Conservation (phyloP, 2,329 filamentous ascomycete species). For the Sclerotinia minor region DNA sequence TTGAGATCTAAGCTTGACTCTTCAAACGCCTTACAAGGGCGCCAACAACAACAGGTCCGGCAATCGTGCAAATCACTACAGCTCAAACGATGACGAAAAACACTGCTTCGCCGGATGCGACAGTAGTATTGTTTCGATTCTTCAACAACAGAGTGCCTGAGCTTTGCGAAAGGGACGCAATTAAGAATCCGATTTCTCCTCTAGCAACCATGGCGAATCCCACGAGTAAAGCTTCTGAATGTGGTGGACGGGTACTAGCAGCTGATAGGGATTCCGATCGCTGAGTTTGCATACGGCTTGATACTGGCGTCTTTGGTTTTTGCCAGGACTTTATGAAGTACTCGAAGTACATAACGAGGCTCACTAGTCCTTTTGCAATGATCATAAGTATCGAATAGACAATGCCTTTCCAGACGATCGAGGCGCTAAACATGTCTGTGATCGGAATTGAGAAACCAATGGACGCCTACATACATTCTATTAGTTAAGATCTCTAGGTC, state of each 20-base stretch:
- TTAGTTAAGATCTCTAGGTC: not conserved
- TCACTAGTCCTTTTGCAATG: constrained; percentile 60
- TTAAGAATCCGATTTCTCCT: constrained; percentile 79
- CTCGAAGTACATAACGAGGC: constrained; percentile 42
- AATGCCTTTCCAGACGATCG: constrained; percentile 69
- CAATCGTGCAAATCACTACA: constrained; percentile 55
- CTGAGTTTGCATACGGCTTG: not conserved
- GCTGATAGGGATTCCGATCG: not conserved
- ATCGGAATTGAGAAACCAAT: constrained; percentile 81
- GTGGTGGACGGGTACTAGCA: constrained; percentile 29
- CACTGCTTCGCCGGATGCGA: constrained; percentile 41
- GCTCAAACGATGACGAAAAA: constrained; percentile 58
- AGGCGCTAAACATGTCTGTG: constrained; percentile 62
- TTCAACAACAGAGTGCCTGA: constrained; percentile 42
- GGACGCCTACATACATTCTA: constrained; percentile 46
- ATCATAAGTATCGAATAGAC: constrained; percentile 73
- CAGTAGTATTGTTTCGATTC: constrained; percentile 8
- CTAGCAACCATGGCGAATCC: constrained; percentile 67
- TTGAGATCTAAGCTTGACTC: not conserved
- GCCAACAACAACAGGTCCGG: constrained; percentile 52
- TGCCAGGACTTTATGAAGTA: constrained; percentile 10
- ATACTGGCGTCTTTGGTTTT: not conserved
- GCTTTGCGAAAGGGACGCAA: constrained; percentile 65
- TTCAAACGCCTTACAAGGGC: constrained; percentile 48
- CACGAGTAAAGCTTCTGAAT: constrained; percentile 28